Percentiles rank a stretch among this genome's conserved stretches.
phyloP scores from a whole-genome alignment of 108 stramenopile species.

The Nannochloropsis gaditana region DNA sequence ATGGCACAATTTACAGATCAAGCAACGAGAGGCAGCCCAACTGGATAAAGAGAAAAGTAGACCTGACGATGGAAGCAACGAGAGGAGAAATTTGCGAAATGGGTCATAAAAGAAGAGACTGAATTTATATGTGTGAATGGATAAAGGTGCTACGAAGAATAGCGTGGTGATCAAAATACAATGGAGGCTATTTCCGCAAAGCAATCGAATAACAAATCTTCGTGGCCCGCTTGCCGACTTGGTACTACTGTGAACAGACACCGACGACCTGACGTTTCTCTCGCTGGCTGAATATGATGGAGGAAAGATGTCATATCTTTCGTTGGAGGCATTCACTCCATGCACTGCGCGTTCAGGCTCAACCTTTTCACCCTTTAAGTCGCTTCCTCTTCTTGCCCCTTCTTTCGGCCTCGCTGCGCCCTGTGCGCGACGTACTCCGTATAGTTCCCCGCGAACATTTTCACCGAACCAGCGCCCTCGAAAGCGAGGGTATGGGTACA shows the following conservation, averaged over 20 bases:
- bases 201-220: no score
- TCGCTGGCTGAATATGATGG: no score
- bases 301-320: no score
- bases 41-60: not conserved
- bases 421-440: conserved; percentile 32
- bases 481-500: conserved; percentile 89
- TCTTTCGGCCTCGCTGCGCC: not conserved
- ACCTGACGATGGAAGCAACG: not conserved
- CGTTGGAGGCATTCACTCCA: no score
- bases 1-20: not conserved
- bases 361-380: not conserved
- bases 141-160: no score
- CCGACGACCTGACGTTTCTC: no score
- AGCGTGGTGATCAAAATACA: no score
- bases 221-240: no score
- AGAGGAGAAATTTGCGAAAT: not conserved
- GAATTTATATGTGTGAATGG: no score
- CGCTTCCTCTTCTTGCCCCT: not conserved
- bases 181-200: no score
- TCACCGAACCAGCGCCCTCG: conserved; percentile 60
- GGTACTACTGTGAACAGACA: no score
- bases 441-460: conserved; percentile 38
- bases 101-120: not conserved
- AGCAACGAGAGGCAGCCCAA: not conserved
- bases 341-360: no score